These are phyloP conservation scores for Zizania palustris DNA, from an alignment of 202 grass and related monocot genomes.

Conservation along the genomic window DNA sequence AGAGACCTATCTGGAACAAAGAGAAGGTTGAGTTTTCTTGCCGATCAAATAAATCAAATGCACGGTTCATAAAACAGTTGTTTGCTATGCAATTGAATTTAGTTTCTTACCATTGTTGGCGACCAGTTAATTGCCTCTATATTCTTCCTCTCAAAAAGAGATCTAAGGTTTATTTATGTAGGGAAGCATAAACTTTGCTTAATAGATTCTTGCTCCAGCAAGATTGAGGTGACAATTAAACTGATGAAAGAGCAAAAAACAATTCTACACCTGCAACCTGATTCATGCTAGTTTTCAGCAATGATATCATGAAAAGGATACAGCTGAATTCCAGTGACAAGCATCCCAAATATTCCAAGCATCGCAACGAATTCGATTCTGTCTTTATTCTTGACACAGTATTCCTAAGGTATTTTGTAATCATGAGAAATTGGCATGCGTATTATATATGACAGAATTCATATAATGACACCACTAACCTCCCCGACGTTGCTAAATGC, in stretches of 20 bases:
- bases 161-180: slow-evolving; percentile 43
- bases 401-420: slow-evolving; percentile 46
- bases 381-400: slow-evolving; percentile 63
- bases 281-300: not conserved
- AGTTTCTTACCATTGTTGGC: slow-evolving; percentile 51
- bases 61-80: not conserved
- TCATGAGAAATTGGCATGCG: not conserved
- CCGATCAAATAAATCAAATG: slow-evolving; percentile 2
- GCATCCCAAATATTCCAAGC: slow-evolving; percentile 55
- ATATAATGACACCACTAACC: slow-evolving; percentile 35
- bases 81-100: not conserved
- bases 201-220: not conserved
- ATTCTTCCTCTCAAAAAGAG: slow-evolving; percentile 55
- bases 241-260: slow-evolving; percentile 10
- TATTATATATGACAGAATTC: slow-evolving; percentile 8
- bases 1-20: slow-evolving; percentile 53
- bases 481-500: slow-evolving; percentile 56
- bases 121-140: slow-evolving; percentile 62
- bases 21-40: not conserved
- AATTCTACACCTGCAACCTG: not conserved
- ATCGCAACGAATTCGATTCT: slow-evolving; percentile 58
- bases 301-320: slow-evolving; percentile 43
- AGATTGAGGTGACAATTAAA: slow-evolving; percentile 15
- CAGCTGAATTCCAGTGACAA: slow-evolving; percentile 57
- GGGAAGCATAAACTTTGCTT: not conserved